Evolutionary conservation across 805 yeast genomes (phyloP), one percentile per base, ranked within the genome.

Genomic region (Peterozyma toletana): DNA sequence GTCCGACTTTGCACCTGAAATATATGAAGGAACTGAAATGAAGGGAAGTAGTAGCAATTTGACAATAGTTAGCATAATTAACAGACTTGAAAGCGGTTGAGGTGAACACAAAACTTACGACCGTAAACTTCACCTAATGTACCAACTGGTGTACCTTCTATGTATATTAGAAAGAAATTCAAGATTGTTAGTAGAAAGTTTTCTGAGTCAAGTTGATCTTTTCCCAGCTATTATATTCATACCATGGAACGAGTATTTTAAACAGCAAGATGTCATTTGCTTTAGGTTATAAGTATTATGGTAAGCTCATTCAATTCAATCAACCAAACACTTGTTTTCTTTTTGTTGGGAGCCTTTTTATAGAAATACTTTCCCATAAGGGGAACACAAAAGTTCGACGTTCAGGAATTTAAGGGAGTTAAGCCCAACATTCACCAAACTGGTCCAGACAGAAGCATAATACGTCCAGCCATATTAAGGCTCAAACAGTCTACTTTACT

Each of bases 121-220:
- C 78, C 82, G 44, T 57, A 65, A 5, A 77, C 43, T 10, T 65
- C 63, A 33, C 60, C 49, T 47, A 63, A 59, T 2, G 49, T 42
- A 31, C 87, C 87, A 10, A 43, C 50, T 29, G 80, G 68, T 3
- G 59, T 59, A 33, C 85, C 86, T 50, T 71, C 75, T 31, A 9
- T 9, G 13, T 31, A 5, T 5, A 31, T 13, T 31, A 5, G 5
- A 31, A 31, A 31, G 15, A 5, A 31, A 5, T 5, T 3, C 9
- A 31, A 31, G 14, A 31, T 31, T 13, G 34, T 31, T 31, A 31
- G 10, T 31, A 31, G 9, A 5, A 5, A 11, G 4, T 13, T 13
- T 9, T 5, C 3, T 4, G 5, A 31, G 13, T 31, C 34, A 5
- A 31, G 5, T 13, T 13, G 4, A 9, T 31, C 10, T 13, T 5